These are phyloP conservation scores for Handroanthus guayacan DNA, from an alignment of 257 asterid species.

Conservation along the genomic window DNA sequence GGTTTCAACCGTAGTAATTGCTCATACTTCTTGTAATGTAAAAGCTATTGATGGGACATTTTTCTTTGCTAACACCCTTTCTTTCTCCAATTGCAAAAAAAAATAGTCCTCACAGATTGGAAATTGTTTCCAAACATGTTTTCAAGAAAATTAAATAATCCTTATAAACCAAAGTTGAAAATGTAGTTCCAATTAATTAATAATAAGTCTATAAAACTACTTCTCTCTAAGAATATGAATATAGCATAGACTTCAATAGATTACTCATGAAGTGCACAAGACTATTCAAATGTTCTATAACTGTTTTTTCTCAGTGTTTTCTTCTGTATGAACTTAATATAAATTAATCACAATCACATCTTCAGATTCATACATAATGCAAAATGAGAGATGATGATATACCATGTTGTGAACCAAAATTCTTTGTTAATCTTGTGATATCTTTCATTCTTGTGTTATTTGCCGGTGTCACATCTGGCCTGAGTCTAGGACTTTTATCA, in stretches of 20 bases:
- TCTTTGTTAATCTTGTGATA: conserved; percentile 38
- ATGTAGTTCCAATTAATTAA: no score
- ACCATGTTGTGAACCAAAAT: conserved; percentile 36
- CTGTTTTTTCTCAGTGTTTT: neutral
- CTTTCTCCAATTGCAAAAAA: no score
- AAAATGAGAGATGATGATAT: conserved; percentile 36
- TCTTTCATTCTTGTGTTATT: conserved; percentile 41
- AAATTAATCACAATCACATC: neutral
- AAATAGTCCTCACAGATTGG: no score
- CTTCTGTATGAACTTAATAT: neutral
- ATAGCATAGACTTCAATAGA: conserved; percentile 12
- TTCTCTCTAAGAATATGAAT: neutral
- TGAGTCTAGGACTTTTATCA: conserved; percentile 47
- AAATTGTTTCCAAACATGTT: no score
- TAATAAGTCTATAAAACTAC: no score
- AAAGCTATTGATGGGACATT: no score
- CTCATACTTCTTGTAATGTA: no score
- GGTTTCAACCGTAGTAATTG: no score
- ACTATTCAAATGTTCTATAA: neutral
- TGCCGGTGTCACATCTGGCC: conserved; percentile 47
- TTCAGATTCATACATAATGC: neutral
- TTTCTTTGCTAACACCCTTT: no score
- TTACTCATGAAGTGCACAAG: no score
- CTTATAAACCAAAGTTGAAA: no score
- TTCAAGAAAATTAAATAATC: no score